Percentiles rank a stretch among this genome's conserved stretches.
phyloP scores from a whole-genome alignment of 73 alveolate species.

The Paramecium biaurelia region DNA sequence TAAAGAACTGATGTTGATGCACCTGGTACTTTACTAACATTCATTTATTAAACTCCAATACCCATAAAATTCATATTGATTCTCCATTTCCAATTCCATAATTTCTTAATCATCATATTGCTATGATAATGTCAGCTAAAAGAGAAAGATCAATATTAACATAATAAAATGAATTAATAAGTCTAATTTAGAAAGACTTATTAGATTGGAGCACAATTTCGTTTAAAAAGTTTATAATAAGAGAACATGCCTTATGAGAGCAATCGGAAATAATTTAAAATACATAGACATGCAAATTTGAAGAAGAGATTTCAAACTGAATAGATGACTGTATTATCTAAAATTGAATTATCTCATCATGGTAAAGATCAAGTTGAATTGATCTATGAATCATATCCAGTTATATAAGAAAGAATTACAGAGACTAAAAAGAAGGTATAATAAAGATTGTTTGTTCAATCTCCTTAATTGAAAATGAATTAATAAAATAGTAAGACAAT shows the following conservation, averaged over 20 bases:
- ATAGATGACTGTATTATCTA: neutral
- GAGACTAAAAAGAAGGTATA: neutral
- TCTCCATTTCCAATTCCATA: neutral
- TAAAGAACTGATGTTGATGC: neutral
- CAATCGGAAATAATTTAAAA: neutral
- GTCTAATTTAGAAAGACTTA: neutral
- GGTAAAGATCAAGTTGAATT: neutral
- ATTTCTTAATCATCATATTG: neutral
- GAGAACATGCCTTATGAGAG: neutral
- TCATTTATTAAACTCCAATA: neutral
- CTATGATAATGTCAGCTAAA: neutral
- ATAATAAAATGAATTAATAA: neutral
- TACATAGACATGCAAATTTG: neutral
- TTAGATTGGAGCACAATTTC: neutral
- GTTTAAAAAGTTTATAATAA: neutral
- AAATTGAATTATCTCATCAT: neutral
- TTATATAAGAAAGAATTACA: neutral
- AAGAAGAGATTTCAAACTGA: neutral
- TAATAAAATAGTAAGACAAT: neutral
- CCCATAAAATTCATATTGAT: conserved; percentile 16
- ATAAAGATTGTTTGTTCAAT: neutral
- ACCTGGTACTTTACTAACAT: neutral
- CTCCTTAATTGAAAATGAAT: neutral
- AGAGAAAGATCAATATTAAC: neutral
- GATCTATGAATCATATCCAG: neutral